Conservation (phyloP, 192 early-diverging fungal species). For the Coemansia sp. region DNA sequence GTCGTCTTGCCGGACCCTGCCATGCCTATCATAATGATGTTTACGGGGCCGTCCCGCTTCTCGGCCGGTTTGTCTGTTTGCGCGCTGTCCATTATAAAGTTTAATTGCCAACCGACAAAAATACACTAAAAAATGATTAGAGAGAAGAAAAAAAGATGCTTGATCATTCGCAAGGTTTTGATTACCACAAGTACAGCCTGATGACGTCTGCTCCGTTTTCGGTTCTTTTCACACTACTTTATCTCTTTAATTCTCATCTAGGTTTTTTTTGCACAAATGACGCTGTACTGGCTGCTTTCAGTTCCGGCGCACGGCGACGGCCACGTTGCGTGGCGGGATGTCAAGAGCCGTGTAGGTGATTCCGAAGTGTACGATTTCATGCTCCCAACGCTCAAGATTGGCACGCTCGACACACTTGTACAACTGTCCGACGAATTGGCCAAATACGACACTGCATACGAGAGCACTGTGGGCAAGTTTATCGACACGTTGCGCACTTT, state of each 20-base stretch:
- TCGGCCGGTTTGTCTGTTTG: not conserved
- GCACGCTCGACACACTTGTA: slow-evolving; percentile 92
- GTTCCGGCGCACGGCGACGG: slow-evolving; percentile 86
- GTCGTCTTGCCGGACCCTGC: slow-evolving; percentile 96
- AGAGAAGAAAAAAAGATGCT: slow-evolving; percentile 3
- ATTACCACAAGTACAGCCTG: not conserved
- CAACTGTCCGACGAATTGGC: slow-evolving; percentile 91
- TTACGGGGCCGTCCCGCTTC: slow-evolving; percentile 26
- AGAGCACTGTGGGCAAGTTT: slow-evolving; percentile 75
- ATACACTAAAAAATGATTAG: slow-evolving; percentile 1
- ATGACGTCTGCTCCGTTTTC: slow-evolving; percentile 4
- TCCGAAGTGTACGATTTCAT: slow-evolving; percentile 82
- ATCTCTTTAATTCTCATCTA: not conserved
- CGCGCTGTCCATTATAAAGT: not conserved
- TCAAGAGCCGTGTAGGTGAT: slow-evolving; percentile 55
- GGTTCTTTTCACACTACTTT: not conserved
- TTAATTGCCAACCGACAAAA: not conserved
- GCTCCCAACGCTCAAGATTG: slow-evolving; percentile 83
- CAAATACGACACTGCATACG: slow-evolving; percentile 79
- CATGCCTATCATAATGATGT: slow-evolving; percentile 91
- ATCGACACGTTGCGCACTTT: slow-evolving; percentile 82
- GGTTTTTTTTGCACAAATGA: slow-evolving; percentile 17
- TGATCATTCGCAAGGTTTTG: not conserved
- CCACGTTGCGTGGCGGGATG: slow-evolving; percentile 42
- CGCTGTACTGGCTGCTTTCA: slow-evolving; percentile 70